Evolutionary conservation across 1,284 basidiomycete species (phyloP).

Genomic region (Sphagnurus paluster): DNA sequence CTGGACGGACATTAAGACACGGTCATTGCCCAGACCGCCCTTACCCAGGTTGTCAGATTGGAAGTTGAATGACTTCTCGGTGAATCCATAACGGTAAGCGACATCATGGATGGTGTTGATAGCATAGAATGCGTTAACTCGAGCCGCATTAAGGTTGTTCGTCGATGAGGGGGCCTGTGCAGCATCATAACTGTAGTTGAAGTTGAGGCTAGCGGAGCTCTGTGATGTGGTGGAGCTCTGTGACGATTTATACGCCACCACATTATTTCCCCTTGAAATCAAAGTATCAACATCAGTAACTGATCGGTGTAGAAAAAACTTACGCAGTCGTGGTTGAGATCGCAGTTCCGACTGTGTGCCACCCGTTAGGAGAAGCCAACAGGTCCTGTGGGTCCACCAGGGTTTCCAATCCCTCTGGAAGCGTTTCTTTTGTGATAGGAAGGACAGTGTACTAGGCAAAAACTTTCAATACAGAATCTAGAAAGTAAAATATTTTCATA

Average conservation of each 20-base stretch:
- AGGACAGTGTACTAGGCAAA: constrained; percentile 40
- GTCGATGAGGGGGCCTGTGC: constrained; percentile 18
- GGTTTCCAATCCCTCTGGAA: constrained; percentile 39
- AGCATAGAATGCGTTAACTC: constrained; percentile 48
- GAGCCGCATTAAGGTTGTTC: constrained; percentile 41
- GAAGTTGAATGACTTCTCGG: constrained; percentile 37
- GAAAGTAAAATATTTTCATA: constrained; percentile 18
- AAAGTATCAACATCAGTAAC: not conserved
- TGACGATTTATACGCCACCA: constrained; percentile 31
- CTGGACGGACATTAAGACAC: constrained; percentile 39
- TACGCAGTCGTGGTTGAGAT: constrained; percentile 14
- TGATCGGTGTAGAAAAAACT: not conserved
- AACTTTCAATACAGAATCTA: not conserved
- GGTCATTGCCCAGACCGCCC: constrained; percentile 37
- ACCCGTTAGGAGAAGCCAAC: constrained; percentile 42
- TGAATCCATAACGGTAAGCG: constrained; percentile 30
- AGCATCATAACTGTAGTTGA: constrained; percentile 36
- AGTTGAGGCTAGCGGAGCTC: constrained; percentile 34
- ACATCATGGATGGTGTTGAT: constrained; percentile 47
- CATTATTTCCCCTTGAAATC: constrained; percentile 33
- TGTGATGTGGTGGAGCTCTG: constrained; percentile 24
- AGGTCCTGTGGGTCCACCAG: constrained; percentile 41
- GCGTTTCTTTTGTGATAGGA: constrained; percentile 37
- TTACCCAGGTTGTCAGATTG: constrained; percentile 40
- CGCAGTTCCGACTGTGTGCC: constrained; percentile 38